These are phyloP conservation scores for Tetradesmus obliquus DNA, from an alignment of 139 green algal genomes.

Conservation along the genomic window DNA sequence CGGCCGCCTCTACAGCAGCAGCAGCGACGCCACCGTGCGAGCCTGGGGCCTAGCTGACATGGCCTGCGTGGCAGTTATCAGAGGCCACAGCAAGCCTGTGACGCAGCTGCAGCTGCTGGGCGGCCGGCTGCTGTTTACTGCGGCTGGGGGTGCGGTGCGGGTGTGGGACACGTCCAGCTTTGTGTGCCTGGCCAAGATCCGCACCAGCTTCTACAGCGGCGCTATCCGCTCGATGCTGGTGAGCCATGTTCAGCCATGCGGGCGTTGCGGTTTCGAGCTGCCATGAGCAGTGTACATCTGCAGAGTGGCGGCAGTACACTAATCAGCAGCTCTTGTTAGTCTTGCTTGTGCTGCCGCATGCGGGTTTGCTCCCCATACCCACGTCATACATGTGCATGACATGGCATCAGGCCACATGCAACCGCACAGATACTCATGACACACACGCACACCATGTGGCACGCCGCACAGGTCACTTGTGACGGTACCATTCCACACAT, in stretches of 20 bases:
- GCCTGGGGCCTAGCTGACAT: conserved; percentile 36
- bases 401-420: no score
- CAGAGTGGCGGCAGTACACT: no score
- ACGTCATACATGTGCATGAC: no score
- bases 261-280: background rate
- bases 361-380: no score
- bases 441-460: no score
- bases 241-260: background rate
- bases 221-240: conserved; percentile 62
- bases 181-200: conserved; percentile 48
- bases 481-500: no score
- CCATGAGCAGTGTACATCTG: no score
- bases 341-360: no score
- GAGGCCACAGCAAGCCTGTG: conserved; percentile 82
- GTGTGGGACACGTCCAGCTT: conserved; percentile 80
- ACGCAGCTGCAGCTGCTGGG: conserved; percentile 63
- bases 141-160: conserved; percentile 76
- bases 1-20: conserved; percentile 72
- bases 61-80: conserved; percentile 59
- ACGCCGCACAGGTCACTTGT: no score
- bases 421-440: no score
- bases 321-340: no score
- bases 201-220: conserved; percentile 56
- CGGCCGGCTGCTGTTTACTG: conserved; percentile 67
- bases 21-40: conserved; percentile 75